These are phyloP conservation scores for Paulinella micropora DNA, from an alignment of 78 protist species.

Conservation along the genomic window DNA sequence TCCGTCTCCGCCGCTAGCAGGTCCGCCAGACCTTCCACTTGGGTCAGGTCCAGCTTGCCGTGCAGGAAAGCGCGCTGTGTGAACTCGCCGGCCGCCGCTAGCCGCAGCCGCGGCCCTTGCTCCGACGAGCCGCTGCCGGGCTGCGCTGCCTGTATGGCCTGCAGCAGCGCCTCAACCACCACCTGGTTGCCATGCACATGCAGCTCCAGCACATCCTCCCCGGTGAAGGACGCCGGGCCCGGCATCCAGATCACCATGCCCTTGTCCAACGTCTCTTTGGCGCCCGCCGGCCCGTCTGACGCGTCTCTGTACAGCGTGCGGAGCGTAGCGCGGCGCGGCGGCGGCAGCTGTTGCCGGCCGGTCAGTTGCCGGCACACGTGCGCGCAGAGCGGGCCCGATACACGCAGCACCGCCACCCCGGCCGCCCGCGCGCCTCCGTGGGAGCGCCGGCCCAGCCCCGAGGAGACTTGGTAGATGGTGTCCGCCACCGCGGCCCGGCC, in stretches of 20 bases:
- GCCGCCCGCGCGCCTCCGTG: no score
- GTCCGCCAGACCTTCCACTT: neutral
- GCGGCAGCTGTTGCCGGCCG: neutral
- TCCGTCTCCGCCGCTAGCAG: neutral
- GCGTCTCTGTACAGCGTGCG: neutral
- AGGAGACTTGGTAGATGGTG: constrained; percentile 24
- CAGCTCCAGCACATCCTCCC: constrained; percentile 75
- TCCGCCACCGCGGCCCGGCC: no score
- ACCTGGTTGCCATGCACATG: constrained; percentile 76
- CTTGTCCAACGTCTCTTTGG: constrained; percentile 6
- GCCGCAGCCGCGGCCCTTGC: neutral
- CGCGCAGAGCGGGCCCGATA: constrained; percentile 7
- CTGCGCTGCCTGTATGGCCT: no score
- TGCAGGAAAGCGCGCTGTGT: constrained; percentile 63
- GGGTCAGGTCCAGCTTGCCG: constrained; percentile 57
- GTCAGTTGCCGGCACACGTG: no score
- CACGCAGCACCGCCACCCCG: constrained; percentile 19
- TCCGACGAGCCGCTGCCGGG: no score
- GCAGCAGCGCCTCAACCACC: constrained; percentile 51
- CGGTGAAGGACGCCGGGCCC: constrained; percentile 55
- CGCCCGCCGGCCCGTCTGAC: neutral
- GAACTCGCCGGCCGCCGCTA: constrained; percentile 72
- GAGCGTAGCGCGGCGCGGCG: constrained; percentile 7
- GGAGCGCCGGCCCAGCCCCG: constrained; percentile 4
- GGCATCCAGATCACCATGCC: constrained; percentile 23